Percentiles rank a stretch among this genome's conserved stretches.
These are phyloP conservation scores for Penicillium diatomitis DNA, from an alignment of 495 filamentous ascomycete species.

Conservation along the genomic window DNA sequence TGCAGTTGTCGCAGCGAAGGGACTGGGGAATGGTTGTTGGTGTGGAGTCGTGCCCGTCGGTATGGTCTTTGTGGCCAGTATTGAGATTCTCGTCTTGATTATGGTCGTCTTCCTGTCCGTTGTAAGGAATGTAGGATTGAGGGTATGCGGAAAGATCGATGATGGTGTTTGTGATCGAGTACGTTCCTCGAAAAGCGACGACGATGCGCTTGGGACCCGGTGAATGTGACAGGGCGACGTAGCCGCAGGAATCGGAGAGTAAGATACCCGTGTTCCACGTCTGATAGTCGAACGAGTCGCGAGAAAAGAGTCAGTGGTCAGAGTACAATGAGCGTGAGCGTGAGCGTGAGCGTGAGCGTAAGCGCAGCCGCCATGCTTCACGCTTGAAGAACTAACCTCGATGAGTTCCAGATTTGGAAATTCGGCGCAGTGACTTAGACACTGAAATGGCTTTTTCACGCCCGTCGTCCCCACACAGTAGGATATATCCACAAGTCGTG, in stretches of 20 bases:
- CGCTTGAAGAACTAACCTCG: constrained; percentile 31
- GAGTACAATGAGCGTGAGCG: too few relatives aligned
- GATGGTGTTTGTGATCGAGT: constrained; percentile 83
- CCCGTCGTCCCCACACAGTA: constrained; percentile 92
- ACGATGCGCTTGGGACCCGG: constrained; percentile 56
- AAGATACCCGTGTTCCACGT: constrained; percentile 88
- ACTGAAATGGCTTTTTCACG: constrained; percentile 71
- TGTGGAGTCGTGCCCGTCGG: too few relatives aligned
- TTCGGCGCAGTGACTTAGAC: constrained; percentile 71
- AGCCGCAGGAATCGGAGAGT: constrained; percentile 87
- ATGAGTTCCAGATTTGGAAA: constrained; percentile 72
- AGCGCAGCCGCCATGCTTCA: too few relatives aligned
- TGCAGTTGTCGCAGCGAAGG: constrained; percentile 65
- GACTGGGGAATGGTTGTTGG: background rate
- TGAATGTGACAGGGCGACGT: constrained; percentile 74
- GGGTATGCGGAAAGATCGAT: constrained; percentile 79
- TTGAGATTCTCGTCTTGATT: constrained; percentile 11
- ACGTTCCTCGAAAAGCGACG: constrained; percentile 91
- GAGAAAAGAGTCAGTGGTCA: too few relatives aligned
- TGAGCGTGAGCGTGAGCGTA: too few relatives aligned
- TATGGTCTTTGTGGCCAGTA: background rate
- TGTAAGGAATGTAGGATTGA: constrained; percentile 84
- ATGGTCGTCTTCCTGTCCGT: constrained; percentile 24
- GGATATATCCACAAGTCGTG: constrained; percentile 84
- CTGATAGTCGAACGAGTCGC: constrained; percentile 14